Evolutionary conservation across 768 basidiomycete genomes (phyloP), one percentile per base, ranked within the genome.

Genomic region (Boletus speciosus): DNA sequence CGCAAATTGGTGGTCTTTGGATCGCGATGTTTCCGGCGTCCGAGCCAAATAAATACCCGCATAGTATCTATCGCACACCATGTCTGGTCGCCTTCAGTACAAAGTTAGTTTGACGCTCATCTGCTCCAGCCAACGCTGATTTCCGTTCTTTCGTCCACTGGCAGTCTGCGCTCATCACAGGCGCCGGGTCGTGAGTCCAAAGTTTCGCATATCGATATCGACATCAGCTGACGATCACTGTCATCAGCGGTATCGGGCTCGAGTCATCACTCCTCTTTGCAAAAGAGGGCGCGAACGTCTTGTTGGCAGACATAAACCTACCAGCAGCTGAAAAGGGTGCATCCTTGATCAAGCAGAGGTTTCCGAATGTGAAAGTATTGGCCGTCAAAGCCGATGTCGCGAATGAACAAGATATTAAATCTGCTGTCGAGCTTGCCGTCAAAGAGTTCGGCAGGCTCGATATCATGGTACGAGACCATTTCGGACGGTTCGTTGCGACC

Each of bases 191-290:
- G 92, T 94, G 66, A 76, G 90, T 77, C 14, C 21, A 6, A 12
- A 0, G 23, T 42, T 43, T 21, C 23, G 11, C 19, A 35, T 14
- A 34, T 42, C n/a, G 15, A 10, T 19, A 38, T 44, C 41, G 25
- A 47, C 51, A 12, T 15, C 16, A 51, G 23, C 59, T 52, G 47
- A 59, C 49, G 49, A 61, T 59, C 52, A 19, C 39, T 23, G 29
- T 29, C 7, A 29, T 29, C 71, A 98, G 95, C 52, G 97, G 97
- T 1, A 97, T 99, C 70, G 97, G 97, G 27, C 81, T 98, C 45
- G 94, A 99, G 74, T 89, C 94, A 0, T 85, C 93, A n/a, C 78
- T 98, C 56, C 81, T 98, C 43, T 99, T 99, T 69, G 96, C 96
- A 2, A 81, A 83, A 57, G 97, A 99, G 70, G 95, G 96, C 25